Base-by-base conservation (phyloP, 805 yeast genomes). In the Torulaspora delbrueckii region DNA sequence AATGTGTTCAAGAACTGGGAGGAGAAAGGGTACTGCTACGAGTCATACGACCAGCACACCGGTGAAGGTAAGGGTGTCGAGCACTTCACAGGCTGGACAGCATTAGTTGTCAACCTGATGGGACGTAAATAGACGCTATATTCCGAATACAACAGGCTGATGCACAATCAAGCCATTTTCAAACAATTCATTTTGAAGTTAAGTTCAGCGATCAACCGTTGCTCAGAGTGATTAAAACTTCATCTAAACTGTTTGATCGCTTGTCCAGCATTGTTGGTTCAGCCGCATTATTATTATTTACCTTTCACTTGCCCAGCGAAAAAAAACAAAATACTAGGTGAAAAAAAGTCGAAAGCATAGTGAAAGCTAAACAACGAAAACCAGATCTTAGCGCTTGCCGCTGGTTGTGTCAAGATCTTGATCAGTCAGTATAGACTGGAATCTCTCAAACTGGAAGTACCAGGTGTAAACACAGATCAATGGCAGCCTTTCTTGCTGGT, bases 1-100 rank as follows among this genome's bases (percentile, higher is more conserved):
- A 93, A 85, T 53, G 78, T 87, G 4, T 78, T 71, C 59, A 60
- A 71, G n/a, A 78, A 85, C 56, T 89, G 95, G 86, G 56, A 74
- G 45, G 60, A 67, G 25, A 84, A 95, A 0, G 96, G 96, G 0
- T 85, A 75, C 59, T 87, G 86, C 5, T 91, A 89, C 84, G 99
- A 93, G 59, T 91, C 88, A 60, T 93, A 93, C 63, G 82, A 86
- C 53, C 91, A 87, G 51, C 60, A 56, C 10, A 79, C 81, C 7
- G 99, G 99, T 1, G 62, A 67, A 2, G 86, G 88, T 2, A 77
- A 77, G 53, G 90, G 97, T 6, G 90, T 91, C 8, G 82, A 85
- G 63, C 91, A 87, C 61, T 93, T 93, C 68, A 72, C 87, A 34
- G 99, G 99, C 1, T 93, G 99, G 99, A 82, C 97, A 1, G 81